Conservation (phyloP, 202 grass and related monocot species). For the Dendrocalamus latiflorus region DNA sequence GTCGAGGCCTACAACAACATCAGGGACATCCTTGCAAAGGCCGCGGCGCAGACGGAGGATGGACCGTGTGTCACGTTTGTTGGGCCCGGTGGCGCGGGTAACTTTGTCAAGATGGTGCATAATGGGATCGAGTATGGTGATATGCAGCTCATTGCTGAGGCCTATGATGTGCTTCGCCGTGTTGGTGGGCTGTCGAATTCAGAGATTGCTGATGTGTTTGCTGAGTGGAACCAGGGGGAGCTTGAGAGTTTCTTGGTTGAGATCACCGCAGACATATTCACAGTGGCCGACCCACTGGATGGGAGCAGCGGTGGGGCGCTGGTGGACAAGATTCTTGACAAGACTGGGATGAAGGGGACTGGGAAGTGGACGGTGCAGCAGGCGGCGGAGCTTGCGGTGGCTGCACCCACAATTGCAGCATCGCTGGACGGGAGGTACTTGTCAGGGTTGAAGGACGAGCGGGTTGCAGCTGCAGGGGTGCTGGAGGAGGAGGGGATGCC, state of each 20-base stretch:
- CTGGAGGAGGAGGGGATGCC: slow-evolving; percentile 68
- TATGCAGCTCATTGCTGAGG: slow-evolving; percentile 95
- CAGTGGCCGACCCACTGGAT: slow-evolving; percentile 41
- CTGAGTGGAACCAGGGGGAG: too few species aligned
- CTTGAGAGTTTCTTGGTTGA: too few species aligned
- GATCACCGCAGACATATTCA: too few species aligned
- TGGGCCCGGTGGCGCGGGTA: slow-evolving; percentile 66
- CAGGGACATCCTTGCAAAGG: slow-evolving; percentile 52
- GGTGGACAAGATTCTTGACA: slow-evolving; percentile 94
- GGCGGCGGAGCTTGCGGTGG: slow-evolving; percentile 66
- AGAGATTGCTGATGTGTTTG: too few species aligned
- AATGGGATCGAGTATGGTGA: slow-evolving; percentile 94
- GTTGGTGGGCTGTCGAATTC: too few species aligned
- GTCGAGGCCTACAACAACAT: slow-evolving; percentile 72
- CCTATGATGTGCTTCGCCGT: too few species aligned
- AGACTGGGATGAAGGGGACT: slow-evolving; percentile 91
- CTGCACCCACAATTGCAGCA: slow-evolving; percentile 63
- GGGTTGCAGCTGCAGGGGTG: slow-evolving; percentile 54
- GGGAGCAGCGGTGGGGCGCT: slow-evolving; percentile 16
- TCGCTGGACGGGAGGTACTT: slow-evolving; percentile 74
- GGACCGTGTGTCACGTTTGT: slow-evolving; percentile 88
- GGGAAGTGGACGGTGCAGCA: slow-evolving; percentile 94
- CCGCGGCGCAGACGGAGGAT: slow-evolving; percentile 74
- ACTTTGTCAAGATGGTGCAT: slow-evolving; percentile 98
- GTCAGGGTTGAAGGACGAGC: slow-evolving; percentile 84